Evolutionary conservation across 2,329 filamentous ascomycete species (phyloP).

Genomic region (Biscogniauxia mediterranea): DNA sequence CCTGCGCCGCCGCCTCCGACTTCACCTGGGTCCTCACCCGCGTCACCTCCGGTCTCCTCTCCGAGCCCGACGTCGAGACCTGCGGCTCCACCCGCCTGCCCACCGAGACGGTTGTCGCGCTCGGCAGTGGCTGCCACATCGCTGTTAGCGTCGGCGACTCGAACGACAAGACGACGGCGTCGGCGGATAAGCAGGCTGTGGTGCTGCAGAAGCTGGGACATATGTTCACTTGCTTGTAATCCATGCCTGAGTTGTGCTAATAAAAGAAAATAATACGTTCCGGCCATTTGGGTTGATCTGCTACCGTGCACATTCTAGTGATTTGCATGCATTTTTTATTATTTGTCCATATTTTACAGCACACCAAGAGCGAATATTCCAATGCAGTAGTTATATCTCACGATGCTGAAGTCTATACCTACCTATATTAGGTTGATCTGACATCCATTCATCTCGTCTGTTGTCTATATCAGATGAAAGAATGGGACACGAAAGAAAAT

Average conservation of each 20-base stretch:
- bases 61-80: constrained; percentile 52
- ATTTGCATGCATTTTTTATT: too few relatives aligned
- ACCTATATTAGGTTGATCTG: too few relatives aligned
- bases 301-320: too few relatives aligned
- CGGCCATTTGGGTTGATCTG: too few relatives aligned
- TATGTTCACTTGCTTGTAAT: constrained; percentile 45
- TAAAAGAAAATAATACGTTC: too few relatives aligned
- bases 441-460: background rate
- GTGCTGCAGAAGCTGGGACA: constrained; percentile 50
- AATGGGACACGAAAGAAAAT: background rate
- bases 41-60: constrained; percentile 55
- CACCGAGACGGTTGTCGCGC: constrained; percentile 54
- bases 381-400: too few relatives aligned
- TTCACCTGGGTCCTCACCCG: constrained; percentile 65
- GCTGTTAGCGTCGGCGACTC: constrained; percentile 63
- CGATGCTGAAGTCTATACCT: too few relatives aligned
- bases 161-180: constrained; percentile 57
- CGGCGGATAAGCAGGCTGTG: constrained; percentile 47
- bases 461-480: background rate
- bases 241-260: too few relatives aligned
- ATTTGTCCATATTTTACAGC: too few relatives aligned
- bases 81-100: constrained; percentile 58
- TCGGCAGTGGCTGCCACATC: constrained; percentile 54
- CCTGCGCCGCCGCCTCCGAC: constrained; percentile 50
- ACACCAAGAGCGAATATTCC: too few relatives aligned